Base-by-base conservation (phyloP, 2,329 filamentous ascomycete genomes). In the Neofusicoccum kwambonambiense region DNA sequence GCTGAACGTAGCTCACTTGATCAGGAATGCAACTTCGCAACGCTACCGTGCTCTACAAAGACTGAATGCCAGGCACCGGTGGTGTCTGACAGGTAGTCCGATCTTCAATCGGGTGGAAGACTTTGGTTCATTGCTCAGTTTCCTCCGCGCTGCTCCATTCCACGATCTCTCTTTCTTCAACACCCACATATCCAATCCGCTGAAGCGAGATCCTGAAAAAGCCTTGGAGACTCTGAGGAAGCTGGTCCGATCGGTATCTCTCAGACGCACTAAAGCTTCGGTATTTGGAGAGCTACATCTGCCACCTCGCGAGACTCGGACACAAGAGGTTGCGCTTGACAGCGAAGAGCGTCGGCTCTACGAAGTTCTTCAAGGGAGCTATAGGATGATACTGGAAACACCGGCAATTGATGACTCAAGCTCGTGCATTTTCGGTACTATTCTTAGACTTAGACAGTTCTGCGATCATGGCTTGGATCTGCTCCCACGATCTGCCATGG, bases 391-490 rank as follows among this genome's bases (percentile, higher is more conserved):
- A 39, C 63, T 65, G 42, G 39, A n/a, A 42, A 27, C 50, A 49
- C 3, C 27, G 34, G 34, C n/a, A 31, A 27, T n/a, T 44, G 34
- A 52, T 8, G 35, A 39, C 50, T 52, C n/a, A 9, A 57, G 19
- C 50, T 50, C 12, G 67, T 70, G 41, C 50, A 70, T 73, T 15
- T 47, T 75, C 4, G n/a, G 64, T 4, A 54, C 73, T 3, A 72
- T 75, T 49, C 65, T 52, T n/a, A 47, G 69, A 8, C 66, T 76
- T 6, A 64, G 74, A 13, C 66, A 68, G 11, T 75, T 77, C 52
- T 76, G 75, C 68, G 65, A 76, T 54, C 72, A 76, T 49, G 74
- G 74, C 3, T 64, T 71, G 58, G 58, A 67, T 4, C 67, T 76
- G 9, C 67, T 76, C 3, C 68, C 70, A 22, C 54, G 52, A 31